Conservation (phyloP, 2,329 filamentous ascomycete genomes). For the Zelopaecilomyces penicillatus region DNA sequence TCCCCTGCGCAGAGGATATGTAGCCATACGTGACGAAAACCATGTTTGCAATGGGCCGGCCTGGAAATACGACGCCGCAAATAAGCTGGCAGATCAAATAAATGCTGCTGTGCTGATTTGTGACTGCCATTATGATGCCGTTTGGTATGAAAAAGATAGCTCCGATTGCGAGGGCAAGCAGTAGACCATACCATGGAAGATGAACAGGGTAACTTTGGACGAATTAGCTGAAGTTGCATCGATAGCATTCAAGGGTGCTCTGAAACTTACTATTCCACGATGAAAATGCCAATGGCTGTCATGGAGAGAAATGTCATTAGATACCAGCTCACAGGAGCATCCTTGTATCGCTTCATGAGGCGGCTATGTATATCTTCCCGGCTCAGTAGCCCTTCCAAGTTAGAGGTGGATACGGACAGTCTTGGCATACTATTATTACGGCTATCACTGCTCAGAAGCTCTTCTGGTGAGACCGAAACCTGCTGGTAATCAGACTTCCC, state of each 20-base stretch:
- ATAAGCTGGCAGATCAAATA: constrained; percentile 82
- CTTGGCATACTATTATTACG: neutral
- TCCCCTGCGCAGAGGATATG: constrained; percentile 79
- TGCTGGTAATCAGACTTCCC: constrained; percentile 45
- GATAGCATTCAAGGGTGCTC: neutral
- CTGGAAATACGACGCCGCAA: constrained; percentile 73
- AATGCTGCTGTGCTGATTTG: constrained; percentile 79
- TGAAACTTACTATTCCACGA: constrained; percentile 67
- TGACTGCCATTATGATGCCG: constrained; percentile 88
- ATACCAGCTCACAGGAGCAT: constrained; percentile 78
- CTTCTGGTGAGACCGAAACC: constrained; percentile 21
- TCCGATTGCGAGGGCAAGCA: constrained; percentile 70
- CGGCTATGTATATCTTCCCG: constrained; percentile 78
- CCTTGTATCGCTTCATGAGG: constrained; percentile 73
- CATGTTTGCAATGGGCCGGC: constrained; percentile 84
- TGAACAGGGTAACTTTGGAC: constrained; percentile 62
- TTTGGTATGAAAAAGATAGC: constrained; percentile 81
- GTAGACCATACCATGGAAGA: constrained; percentile 77
- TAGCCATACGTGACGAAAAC: constrained; percentile 89
- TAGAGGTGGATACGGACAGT: constrained; percentile 28
- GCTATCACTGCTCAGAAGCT: constrained; percentile 9
- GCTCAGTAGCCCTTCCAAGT: constrained; percentile 49
- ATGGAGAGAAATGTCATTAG: constrained; percentile 65
- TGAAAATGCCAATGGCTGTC: constrained; percentile 71
- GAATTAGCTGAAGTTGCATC: constrained; percentile 8